Evolutionary conservation across 164 flowering plant species (phyloP), one percentile per base, ranked within the genome.

Genomic region (Tetrastigma voinierianum): DNA sequence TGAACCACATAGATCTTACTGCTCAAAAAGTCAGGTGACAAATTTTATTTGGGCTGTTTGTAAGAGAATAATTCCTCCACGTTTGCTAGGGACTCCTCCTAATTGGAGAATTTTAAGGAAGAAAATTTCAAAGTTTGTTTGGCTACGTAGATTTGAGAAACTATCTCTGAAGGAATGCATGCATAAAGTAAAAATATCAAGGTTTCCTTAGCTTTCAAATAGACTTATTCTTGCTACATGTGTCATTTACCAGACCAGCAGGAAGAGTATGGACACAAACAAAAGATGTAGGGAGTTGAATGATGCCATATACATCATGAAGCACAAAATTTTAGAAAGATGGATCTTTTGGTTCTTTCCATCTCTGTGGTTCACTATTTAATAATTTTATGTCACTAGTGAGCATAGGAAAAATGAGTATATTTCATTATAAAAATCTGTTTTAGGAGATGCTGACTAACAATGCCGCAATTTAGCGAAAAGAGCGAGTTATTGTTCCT

Each of bases 41-140:
- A 84, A 97, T 16, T 93, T 88, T 76, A 52, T 93, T 68, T 96
- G 98, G 98, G 96, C 98, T 65, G 87, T 81, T 72, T 90, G 94
- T 66, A 78, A 90, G 78, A 89, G 80, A 73, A 77, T 93, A 67
- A 69, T 95, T 76, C 98, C 99, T 75, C 56, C 62, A 20, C 85
- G 83, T 64, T 77, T 95, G 66, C 81, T 95, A 10, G 99, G 99
- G 44, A 62, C 76, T 64, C 68, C 80, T 46, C 73, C 77, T 57
- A 87, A 80, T 60, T 78, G 86, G 93, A 86, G 97, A 79, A 57
- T 67, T n/a, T 66, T 92, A 53, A 83, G 82, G 75, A 86, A 78
- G 75, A 96, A 87, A 76, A 88, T 96, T 73, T 80, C 80, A 45
- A 87, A 72, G 72, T 87, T 90, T 74, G 73, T 96, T 56, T 57